Evolutionary conservation across 441 rosid genomes (phyloP), one percentile per base, ranked within the genome.

Genomic region (Breynia disticha): DNA sequence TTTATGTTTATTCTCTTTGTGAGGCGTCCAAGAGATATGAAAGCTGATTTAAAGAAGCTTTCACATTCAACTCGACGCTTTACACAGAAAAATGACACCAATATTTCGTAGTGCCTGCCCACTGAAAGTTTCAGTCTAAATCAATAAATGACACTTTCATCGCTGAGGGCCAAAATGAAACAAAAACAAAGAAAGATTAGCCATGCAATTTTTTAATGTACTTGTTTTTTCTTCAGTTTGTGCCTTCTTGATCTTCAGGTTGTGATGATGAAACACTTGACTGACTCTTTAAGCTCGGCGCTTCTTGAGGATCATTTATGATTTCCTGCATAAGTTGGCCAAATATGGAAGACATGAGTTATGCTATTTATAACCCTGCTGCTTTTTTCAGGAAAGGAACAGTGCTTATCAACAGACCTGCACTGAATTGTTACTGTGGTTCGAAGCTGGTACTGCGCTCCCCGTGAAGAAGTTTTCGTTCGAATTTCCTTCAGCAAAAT

Each of bases 251-350:
- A 38, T 46, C 46, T 47, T 48, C 52, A 32, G 50, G 41, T 48
- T 69, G 62, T 2, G 78, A 64, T 2, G 78, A 64, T 16, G 72
- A 60, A 42, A 63, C 20, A 55, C 59, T 70, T 49, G 80, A 78
- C 32, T 50, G 66, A 55, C 73, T 69, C 59, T 39, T 51, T 3
- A 70, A 56, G 46, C 75, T 60, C 45, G 54, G 66, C 54, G 57
- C 52, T 6, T 22, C 49, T 50, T 35, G 63, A 11, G 63, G 68
- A 56, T 65, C 76, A 20, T 70, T 79, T 45, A 77, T 60, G 60
- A 72, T 76, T 46, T 81, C 91, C 91, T 84, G 79, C 64, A 65
- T 11, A 12, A 46, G n/a, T 1, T 19, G 58, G 37, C 20, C 51
- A 14, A 22, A 13, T 41, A 21, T 55, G 14, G 11, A 47, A 24